Evolutionary conservation across 225 moss, liverwort and hornwort genomes (phyloP).

Genomic region (Bryoerythrophyllum caledonicum): DNA sequence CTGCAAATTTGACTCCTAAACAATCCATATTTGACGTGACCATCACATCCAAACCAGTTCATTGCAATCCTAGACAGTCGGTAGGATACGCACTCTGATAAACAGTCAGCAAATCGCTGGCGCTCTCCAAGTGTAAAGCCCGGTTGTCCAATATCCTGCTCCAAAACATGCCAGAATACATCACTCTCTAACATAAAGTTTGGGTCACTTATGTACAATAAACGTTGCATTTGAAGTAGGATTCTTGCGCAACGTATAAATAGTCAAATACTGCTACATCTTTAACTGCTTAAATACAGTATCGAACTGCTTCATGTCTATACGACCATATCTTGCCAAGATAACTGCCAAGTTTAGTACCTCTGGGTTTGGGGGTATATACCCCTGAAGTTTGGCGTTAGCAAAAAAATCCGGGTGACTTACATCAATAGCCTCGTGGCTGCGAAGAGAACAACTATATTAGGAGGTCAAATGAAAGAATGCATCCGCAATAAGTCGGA

Average conservation of each 20-base stretch:
- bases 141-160: slow-evolving; percentile 86
- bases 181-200: neutral
- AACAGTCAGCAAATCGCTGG: slow-evolving; percentile 57
- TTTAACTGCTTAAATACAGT: neutral
- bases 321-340: neutral
- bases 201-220: slow-evolving; percentile 13
- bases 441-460: slow-evolving; percentile 35
- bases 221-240: neutral
- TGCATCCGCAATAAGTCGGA: neutral
- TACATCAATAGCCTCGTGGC: slow-evolving; percentile 77
- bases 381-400: slow-evolving; percentile 77
- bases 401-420: slow-evolving; percentile 76
- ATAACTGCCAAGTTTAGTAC: slow-evolving; percentile 32
- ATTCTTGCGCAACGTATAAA: neutral
- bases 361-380: slow-evolving; percentile 67
- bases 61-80: slow-evolving; percentile 29
- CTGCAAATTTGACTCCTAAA: slow-evolving; percentile 9
- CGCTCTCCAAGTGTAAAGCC: slow-evolving; percentile 78
- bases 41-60: slow-evolving; percentile 18
- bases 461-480: slow-evolving; percentile 1
- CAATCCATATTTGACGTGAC: slow-evolving; percentile 7
- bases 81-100: slow-evolving; percentile 59
- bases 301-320: neutral
- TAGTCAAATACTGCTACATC: neutral
- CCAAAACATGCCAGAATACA: slow-evolving; percentile 15